Base-by-base conservation (phyloP, 1,284 basidiomycete species). In the Pholiota adiposa region DNA sequence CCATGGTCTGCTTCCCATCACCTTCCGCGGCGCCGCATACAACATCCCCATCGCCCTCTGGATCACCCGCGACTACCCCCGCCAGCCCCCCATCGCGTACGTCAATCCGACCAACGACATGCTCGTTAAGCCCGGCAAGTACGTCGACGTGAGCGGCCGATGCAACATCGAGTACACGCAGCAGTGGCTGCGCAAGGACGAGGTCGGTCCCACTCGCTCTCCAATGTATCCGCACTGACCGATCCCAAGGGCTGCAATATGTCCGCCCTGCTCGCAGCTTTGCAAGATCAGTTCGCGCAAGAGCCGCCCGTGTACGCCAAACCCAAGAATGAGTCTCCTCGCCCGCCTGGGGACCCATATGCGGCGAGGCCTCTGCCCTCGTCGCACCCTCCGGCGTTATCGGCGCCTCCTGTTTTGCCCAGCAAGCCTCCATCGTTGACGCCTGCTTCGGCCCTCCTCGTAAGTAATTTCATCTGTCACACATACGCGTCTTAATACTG, bases 51-150 rank as follows among this genome's bases (percentile, higher is more conserved):
- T 99, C 67, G 86, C 92, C 14, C 68, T 97, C 63, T 99, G 97
- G 97, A 67, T 97, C 44, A 83, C 93, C 4, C 83, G 84, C 61
- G 89, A 93, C 44, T 97, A 94, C 70, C 95, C 95, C 2, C 80
- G 83, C 44, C 79, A 82, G 31, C 87, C 95, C 1, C 97, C 97
- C 7, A 85, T 99, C 68, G 83, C 85, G n/a, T 98, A 94, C 76
- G 96, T 99, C 63, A 90, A 94, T 11, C 97, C 97, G n/a, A 98
- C 95, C 0, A 83, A 80, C 52, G 90, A 93, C 67, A 96, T 99
- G 92, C 88, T 96, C 59, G 86, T 99, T 65, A 87, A 89, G 63
- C 83, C 92, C 25, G 86, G 90, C 12, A 83, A 81, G 51, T 81
- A 86, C 67, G 83, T 98, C 63, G 95, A 98, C 68, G 86, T 90